phyloP scores from a whole-genome alignment of 208 protist genomes.

The Trypanosoma conorhini region DNA sequence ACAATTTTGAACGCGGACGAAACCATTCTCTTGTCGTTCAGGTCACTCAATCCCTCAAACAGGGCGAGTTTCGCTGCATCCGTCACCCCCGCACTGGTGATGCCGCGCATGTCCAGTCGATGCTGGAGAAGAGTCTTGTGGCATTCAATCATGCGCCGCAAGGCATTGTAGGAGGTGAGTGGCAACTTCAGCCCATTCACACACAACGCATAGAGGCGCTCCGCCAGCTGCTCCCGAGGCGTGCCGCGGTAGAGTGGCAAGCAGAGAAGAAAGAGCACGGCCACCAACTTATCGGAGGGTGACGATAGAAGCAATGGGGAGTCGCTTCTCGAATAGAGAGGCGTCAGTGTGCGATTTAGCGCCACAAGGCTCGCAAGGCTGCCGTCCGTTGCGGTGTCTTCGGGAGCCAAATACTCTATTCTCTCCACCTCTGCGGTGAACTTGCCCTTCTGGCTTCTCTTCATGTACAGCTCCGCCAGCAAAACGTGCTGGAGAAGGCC shows the following conservation, averaged over 20 bases:
- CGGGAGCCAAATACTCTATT: constrained; percentile 31
- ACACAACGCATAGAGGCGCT: constrained; percentile 61
- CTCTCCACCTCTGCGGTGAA: constrained; percentile 44
- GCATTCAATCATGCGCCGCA: constrained; percentile 65
- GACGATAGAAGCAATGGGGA: constrained; percentile 18
- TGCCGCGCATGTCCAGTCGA: constrained; percentile 28
- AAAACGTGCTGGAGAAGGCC: constrained; percentile 66
- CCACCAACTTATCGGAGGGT: constrained; percentile 29
- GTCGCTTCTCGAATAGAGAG: constrained; percentile 31
- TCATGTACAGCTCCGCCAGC: constrained; percentile 60
- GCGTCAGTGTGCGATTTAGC: constrained; percentile 38
- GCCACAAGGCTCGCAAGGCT: constrained; percentile 28
- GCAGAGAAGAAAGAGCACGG: constrained; percentile 43
- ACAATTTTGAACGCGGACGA: constrained; percentile 53
- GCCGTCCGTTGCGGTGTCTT: neutral
- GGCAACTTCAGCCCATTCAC: constrained; percentile 84
- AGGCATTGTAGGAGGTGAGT: constrained; percentile 40
- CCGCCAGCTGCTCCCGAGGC: constrained; percentile 32
- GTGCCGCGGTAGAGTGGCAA: constrained; percentile 52
- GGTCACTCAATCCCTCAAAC: constrained; percentile 48
- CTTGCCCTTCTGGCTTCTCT: constrained; percentile 42
- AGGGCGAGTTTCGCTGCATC: constrained; percentile 39
- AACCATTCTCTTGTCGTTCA: constrained; percentile 61
- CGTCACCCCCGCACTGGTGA: constrained; percentile 9
- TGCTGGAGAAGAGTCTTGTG: constrained; percentile 50